These are phyloP conservation scores for Fusarium sacchari DNA, from an alignment of 2,329 filamentous ascomycete species.

Conservation along the genomic window DNA sequence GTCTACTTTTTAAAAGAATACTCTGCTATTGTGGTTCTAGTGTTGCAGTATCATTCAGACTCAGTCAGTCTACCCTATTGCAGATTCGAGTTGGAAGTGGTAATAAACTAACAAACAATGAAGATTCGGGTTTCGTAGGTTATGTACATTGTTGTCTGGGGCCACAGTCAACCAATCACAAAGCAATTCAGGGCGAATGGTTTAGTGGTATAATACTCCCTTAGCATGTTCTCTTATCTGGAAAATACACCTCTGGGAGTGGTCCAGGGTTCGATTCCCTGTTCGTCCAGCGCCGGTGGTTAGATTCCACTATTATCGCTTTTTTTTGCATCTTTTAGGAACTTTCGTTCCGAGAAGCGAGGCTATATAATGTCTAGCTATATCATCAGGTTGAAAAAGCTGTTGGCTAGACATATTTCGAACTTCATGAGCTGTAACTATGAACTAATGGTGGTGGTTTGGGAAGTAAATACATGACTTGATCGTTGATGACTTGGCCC, in stretches of 20 bases:
- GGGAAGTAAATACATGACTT: neutral
- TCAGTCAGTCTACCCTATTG: neutral
- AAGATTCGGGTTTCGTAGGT: rapidly evolving
- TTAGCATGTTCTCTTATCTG: conserved; percentile 12
- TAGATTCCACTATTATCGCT: neutral
- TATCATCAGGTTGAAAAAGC: neutral
- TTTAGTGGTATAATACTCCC: conserved; percentile 40
- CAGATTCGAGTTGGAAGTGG: neutral
- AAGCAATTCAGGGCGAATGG: conserved; percentile 17
- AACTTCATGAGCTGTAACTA: neutral
- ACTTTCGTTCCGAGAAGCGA: neutral
- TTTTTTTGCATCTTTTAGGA: neutral
- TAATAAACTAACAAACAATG: rapidly evolving
- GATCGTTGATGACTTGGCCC: neutral
- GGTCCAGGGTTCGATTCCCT: conserved; percentile 39
- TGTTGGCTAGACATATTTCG: neutral
- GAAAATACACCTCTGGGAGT: conserved; percentile 21
- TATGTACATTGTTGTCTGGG: rapidly evolving
- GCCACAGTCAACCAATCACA: neutral
- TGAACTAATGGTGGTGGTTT: neutral
- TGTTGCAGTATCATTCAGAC: neutral
- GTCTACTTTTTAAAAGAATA: neutral
- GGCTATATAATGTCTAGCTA: neutral
- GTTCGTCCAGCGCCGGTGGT: conserved; percentile 27
- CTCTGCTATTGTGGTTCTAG: neutral